Evolutionary conservation across 495 filamentous ascomycete genomes (phyloP).

Genomic region (Aspergillus sclerotioniger): DNA sequence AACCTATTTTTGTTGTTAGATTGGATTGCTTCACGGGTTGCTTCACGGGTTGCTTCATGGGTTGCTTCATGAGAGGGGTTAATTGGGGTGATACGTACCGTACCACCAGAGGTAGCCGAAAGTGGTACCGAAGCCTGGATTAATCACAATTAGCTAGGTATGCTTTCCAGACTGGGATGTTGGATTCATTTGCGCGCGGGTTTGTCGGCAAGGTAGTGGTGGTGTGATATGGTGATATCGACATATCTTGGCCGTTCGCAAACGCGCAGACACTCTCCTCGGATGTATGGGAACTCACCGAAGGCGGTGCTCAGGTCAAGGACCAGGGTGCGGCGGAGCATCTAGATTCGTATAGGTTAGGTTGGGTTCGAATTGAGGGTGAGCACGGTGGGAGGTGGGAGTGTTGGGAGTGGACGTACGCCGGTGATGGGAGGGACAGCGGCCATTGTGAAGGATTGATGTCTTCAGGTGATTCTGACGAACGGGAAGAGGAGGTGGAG

Average conservation of each 20-base stretch:
- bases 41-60: no score
- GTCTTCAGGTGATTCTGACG: conserved; percentile 26
- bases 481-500: conserved; percentile 10
- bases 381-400: neutral
- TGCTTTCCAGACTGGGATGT: neutral
- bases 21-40: neutral
- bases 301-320: conserved; percentile 75
- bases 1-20: conserved; percentile 48
- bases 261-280: neutral
- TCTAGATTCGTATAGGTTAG: conserved; percentile 40
- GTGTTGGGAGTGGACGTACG: conserved; percentile 38
- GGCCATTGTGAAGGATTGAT: conserved; percentile 39
- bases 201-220: no score
- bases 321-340: conserved; percentile 70
- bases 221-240: neutral
- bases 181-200: neutral
- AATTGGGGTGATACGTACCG: conserved; percentile 53
- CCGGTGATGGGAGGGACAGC: conserved; percentile 49
- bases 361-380: neutral
- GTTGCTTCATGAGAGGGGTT: no score
- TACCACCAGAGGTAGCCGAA: conserved; percentile 81
- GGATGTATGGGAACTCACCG: conserved; percentile 51
- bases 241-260: neutral
- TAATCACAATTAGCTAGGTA: no score
- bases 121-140: conserved; percentile 66